Conservation (phyloP, 129 eudicot genomes). For the Lactuca saligna region DNA sequence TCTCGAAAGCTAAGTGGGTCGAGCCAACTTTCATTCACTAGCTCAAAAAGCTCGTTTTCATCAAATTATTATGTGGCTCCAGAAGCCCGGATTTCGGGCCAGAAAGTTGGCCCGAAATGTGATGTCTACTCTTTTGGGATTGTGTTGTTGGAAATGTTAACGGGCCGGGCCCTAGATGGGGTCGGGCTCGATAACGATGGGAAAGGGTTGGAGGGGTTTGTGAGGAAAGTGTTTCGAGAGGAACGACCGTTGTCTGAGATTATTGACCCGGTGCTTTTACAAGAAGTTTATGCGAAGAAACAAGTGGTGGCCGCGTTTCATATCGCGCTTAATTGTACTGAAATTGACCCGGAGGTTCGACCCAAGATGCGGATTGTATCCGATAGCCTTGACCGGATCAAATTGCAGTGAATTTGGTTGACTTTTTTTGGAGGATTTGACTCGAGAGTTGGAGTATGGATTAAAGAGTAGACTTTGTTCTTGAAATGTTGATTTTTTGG, state of each 20-base stretch:
- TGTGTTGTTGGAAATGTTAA: slow-evolving; percentile 73
- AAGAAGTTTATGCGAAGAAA: slow-evolving; percentile 79
- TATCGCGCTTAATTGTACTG: slow-evolving; percentile 74
- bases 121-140: slow-evolving; percentile 87
- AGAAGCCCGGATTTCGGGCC: slow-evolving; percentile 53
- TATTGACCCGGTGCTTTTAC: slow-evolving; percentile 72
- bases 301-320: slow-evolving; percentile 83
- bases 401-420: slow-evolving; percentile 37
- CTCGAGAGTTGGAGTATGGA: slow-evolving; percentile 16
- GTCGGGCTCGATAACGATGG: slow-evolving; percentile 49
- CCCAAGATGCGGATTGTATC: slow-evolving; percentile 88
- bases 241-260: slow-evolving; percentile 88
- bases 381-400: slow-evolving; percentile 73
- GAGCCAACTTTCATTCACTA: slow-evolving; percentile 28
- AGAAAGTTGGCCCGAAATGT: slow-evolving; percentile 59
- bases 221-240: slow-evolving; percentile 73
- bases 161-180: slow-evolving; percentile 58
- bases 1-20: slow-evolving; percentile 48
- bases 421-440: slow-evolving; percentile 1
- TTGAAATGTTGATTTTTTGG: slow-evolving; percentile 17
- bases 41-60: slow-evolving; percentile 42
- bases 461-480: slow-evolving; percentile 21
- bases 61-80: slow-evolving; percentile 66
- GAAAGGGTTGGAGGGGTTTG: slow-evolving; percentile 58
- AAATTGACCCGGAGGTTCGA: slow-evolving; percentile 77